Evolutionary conservation across 352 stramenopile species (phyloP).

Genomic region (Phytopythium oedochilum): DNA sequence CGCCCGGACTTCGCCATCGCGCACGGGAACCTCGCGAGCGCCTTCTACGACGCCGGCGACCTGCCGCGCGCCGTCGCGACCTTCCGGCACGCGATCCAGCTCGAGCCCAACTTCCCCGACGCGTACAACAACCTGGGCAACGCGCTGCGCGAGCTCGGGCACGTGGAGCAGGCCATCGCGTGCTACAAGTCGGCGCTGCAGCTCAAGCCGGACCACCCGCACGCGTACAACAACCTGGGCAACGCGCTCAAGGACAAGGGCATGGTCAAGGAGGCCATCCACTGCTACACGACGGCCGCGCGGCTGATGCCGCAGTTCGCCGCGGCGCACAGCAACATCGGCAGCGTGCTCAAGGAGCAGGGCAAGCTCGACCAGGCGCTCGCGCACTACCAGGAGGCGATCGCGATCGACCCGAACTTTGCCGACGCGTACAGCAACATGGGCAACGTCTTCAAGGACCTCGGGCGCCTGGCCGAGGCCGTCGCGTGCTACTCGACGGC

Average conservation of each 20-base stretch:
- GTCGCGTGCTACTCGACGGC: conserved; percentile 89
- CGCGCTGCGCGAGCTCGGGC: conserved; percentile 80
- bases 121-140: conserved; percentile 95
- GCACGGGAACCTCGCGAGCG: conserved; percentile 88
- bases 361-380: conserved; percentile 92
- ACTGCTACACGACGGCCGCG: conserved; percentile 91
- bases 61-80: conserved; percentile 80
- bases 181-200: conserved; percentile 89
- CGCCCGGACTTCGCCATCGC: conserved; percentile 90
- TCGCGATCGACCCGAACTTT: conserved; percentile 91
- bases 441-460: conserved; percentile 93
- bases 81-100: conserved; percentile 89
- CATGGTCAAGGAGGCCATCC: conserved; percentile 91
- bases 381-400: conserved; percentile 92
- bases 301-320: conserved; percentile 90
- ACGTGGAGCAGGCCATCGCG: conserved; percentile 75
- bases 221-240: conserved; percentile 94
- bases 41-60: conserved; percentile 87
- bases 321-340: conserved; percentile 92
- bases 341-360: conserved; percentile 93
- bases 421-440: conserved; percentile 93
- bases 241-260: conserved; percentile 91
- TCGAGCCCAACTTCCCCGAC: conserved; percentile 91
- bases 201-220: conserved; percentile 90
- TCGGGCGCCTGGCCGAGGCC: conserved; percentile 83